Evolutionary conservation across 768 basidiomycete genomes (phyloP).

Genomic region (Amanita exitialis): DNA sequence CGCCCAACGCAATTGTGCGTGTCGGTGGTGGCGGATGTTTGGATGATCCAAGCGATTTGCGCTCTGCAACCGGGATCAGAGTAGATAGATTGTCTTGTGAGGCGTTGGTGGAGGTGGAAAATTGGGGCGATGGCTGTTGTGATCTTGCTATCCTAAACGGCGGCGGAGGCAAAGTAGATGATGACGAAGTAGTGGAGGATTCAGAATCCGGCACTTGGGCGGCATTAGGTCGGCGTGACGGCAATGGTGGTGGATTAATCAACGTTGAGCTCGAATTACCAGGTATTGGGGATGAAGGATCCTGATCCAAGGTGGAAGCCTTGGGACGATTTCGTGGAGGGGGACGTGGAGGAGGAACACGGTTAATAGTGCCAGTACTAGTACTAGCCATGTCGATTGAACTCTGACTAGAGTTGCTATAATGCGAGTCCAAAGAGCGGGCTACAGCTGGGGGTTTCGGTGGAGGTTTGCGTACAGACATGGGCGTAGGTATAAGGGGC

Average conservation of each 20-base stretch:
- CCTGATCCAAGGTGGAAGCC: slow-evolving; percentile 6
- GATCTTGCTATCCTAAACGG: not conserved
- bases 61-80: slow-evolving; percentile 17
- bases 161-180: not conserved
- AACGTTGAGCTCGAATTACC: slow-evolving; percentile 16
- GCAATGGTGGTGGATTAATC: slow-evolving; percentile 11
- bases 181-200: not conserved
- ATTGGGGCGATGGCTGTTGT: not conserved
- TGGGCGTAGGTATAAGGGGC: slow-evolving; percentile 14
- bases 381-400: slow-evolving; percentile 22
- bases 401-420: slow-evolving; percentile 26
- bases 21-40: slow-evolving; percentile 66
- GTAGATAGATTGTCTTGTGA: not conserved
- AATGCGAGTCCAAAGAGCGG: slow-evolving; percentile 14
- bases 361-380: slow-evolving; percentile 1
- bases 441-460: not conserved
- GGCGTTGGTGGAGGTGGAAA: not conserved
- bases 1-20: slow-evolving; percentile 58
- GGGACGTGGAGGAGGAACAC: slow-evolving; percentile 24
- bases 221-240: slow-evolving; percentile 8
- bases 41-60: slow-evolving; percentile 27
- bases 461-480: slow-evolving; percentile 8
- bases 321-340: slow-evolving; percentile 7
- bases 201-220: not conserved
- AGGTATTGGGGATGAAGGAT: not conserved